Base-by-base conservation (phyloP, 164 flowering plant species). In the Saururus chinensis region DNA sequence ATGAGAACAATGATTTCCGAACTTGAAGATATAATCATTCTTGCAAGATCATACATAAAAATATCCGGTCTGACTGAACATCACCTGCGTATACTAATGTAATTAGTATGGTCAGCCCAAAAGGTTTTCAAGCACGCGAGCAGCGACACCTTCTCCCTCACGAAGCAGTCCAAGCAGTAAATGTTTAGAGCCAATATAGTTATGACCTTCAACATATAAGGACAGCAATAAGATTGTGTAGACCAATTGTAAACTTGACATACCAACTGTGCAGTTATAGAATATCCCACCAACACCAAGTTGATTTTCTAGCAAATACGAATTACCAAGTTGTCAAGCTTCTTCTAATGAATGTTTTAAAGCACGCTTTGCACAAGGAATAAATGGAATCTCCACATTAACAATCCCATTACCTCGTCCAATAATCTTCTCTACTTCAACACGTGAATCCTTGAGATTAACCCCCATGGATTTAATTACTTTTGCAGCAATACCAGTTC, bases 81-180 rank as follows among this genome's bases (percentile, higher is more conserved):
- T 2, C 6, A 30, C 37, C 37, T 30, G 37, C 6, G 37, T 30
- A 30, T 30, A 30, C 37, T 2, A 30, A 30, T 30, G 37, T n/a
- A n/a, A 30, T 30, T 30, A 30, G 37, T 6, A 30, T 30, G 86
- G 59, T 92, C 98, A 64, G 98, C 96, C 60, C 98, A n/a, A 97
- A 62, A 92, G 77, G 73, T 85, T 92, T 68, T 92, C 95, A 64
- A 92, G 88, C 67, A 89, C 97, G 73, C 95, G 89, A 19, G 95
- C 99, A 21, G 97, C 95, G 9, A 88, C 96, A 71, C 99, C 96
- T 75, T 90, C 99, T 60, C 97, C 99, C 80, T 90, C 97, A 53
- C 97, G 92, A 65, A 90, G 92, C 61, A 93, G 68, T 30, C 97
- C 99, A 61, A 93, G 78, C 60, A 93, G 89, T 78, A 93, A 71